Conservation (phyloP, 1,284 basidiomycete species). For the Ganoderma lingzhi region DNA sequence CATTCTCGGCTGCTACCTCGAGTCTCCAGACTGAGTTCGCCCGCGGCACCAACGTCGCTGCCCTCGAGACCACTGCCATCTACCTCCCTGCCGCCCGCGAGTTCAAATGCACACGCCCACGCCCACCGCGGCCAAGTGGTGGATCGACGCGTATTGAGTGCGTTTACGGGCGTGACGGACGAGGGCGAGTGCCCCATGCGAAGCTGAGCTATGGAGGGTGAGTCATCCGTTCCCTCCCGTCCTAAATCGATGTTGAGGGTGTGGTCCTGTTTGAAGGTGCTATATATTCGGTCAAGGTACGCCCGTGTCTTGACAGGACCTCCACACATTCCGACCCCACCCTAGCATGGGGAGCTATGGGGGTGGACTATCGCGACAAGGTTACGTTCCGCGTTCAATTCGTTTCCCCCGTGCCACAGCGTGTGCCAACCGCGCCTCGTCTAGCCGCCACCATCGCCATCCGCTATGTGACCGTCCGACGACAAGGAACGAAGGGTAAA, state of each 20-base stretch:
- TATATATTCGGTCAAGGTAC: conserved; percentile 72
- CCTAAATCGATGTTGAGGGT: background rate
- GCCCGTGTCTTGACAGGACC: conserved; percentile 2
- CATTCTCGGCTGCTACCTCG: conserved; percentile 73
- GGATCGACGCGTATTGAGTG: conserved; percentile 83
- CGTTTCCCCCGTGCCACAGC: too few relatives aligned
- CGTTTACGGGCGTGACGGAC: conserved; percentile 75
- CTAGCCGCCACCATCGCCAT: conserved; percentile 67
- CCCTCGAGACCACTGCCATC: conserved; percentile 82
- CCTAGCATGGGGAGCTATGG: conserved; percentile 65
- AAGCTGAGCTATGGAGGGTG: conserved; percentile 84
- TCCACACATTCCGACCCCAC: background rate
- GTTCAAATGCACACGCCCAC: conserved; percentile 83
- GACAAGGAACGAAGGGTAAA: conserved; percentile 66
- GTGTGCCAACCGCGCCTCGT: too few relatives aligned
- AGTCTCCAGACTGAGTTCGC: conserved; percentile 83
- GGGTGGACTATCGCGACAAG: conserved; percentile 72
- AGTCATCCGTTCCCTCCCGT: conserved; percentile 30
- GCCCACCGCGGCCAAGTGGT: conserved; percentile 85
- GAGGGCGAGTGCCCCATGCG: conserved; percentile 79
- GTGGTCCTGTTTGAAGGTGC: conserved; percentile 55
- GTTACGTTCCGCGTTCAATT: conserved; percentile 27
- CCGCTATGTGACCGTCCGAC: conserved; percentile 76
- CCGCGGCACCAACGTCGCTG: conserved; percentile 77
- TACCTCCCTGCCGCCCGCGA: conserved; percentile 73